A percentile compares a stretch with the other conserved stretches of the same genome.
phyloP scores from a whole-genome alignment of 345 rosid species.

The Eucalyptus brandiana region DNA sequence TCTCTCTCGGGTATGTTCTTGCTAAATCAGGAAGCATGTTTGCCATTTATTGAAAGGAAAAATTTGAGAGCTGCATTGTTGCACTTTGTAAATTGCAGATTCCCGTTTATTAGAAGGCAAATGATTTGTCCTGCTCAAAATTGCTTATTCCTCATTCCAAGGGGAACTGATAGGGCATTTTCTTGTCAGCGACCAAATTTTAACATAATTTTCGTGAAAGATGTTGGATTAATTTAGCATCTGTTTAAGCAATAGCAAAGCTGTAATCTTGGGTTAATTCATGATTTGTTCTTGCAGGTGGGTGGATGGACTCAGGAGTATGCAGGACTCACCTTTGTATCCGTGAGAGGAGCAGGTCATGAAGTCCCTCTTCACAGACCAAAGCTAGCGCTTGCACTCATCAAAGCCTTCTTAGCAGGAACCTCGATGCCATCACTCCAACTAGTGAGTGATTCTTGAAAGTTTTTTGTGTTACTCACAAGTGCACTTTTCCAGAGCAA shows the following conservation, averaged over 20 bases:
- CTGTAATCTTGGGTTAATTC: not conserved
- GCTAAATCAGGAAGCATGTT: not conserved
- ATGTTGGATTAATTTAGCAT: not conserved
- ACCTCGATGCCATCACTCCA: slow-evolving; percentile 26
- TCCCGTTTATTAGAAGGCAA: not conserved
- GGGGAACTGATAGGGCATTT: not conserved
- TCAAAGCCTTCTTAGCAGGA: slow-evolving; percentile 73
- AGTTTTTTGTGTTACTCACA: not conserved
- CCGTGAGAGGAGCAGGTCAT: slow-evolving; percentile 87
- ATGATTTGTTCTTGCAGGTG: slow-evolving; percentile 31
- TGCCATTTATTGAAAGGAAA: not conserved
- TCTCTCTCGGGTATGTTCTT: not conserved
- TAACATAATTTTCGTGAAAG: not conserved
- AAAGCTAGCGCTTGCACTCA: slow-evolving; percentile 54
- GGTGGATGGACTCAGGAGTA: slow-evolving; percentile 96
- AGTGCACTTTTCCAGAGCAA: not conserved
- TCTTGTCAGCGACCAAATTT: not conserved
- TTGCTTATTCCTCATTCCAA: not conserved
- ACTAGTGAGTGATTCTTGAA: slow-evolving; percentile 18
- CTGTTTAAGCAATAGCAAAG: not conserved
- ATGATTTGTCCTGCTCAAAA: not conserved
- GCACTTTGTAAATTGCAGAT: not conserved
- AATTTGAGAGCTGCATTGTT: not conserved
- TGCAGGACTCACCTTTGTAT: slow-evolving; percentile 69
- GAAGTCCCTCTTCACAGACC: slow-evolving; percentile 92